Evolutionary conservation across 768 basidiomycete genomes (phyloP), one percentile per base, ranked within the genome.

Genomic region (Leucocoprinus birnbaumii): DNA sequence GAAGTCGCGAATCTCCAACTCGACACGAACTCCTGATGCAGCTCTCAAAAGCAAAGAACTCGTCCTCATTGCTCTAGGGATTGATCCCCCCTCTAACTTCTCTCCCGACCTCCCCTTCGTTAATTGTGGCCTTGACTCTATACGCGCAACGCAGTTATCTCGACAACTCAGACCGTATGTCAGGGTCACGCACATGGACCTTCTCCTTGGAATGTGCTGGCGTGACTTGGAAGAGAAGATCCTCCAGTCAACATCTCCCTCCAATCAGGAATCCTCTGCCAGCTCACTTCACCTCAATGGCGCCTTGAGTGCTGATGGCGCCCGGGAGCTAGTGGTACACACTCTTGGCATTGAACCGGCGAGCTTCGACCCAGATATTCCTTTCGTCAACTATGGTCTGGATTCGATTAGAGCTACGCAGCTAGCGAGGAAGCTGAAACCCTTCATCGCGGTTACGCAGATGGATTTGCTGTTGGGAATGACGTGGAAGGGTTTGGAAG

Each of bases 311-410:
- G 16, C 37, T 40, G 21, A n/a, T 22, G 34, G 26, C 34, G n/a
- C n/a, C 13, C n/a, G 21, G 37, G 19, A 48, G 7, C 26, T 51
- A 38, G 38, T 41, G 7, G 14, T 41, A 13, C 22, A 26, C 22
- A 42, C 37, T 34, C 59, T 73, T 11, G 70, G 69, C 44, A 58
- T 77, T 19, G 55, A 68, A 1, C 50, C 53, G n/a, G 63, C 68
- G 19, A 74, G 74, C 34, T 69, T 77, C 41, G 65, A 66, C 9
- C 55, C 60, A 1, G 66, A 74, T 16, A 69, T 73, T 6, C 76
- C 76, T 1, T 62, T 78, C 48, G 74, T 71, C 0, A 63, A 68
- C 3, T 78, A 77, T 41, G 76, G 76, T 4, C 61, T 76, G n/a
- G 75, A 77, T 59, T 77, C 75, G 1, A 65, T 76, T 3, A 64